Percentiles rank a stretch among this genome's conserved stretches.
These are phyloP conservation scores for Boletus subcaerulescens DNA, from an alignment of 768 basidiomycete genomes.

Conservation along the genomic window DNA sequence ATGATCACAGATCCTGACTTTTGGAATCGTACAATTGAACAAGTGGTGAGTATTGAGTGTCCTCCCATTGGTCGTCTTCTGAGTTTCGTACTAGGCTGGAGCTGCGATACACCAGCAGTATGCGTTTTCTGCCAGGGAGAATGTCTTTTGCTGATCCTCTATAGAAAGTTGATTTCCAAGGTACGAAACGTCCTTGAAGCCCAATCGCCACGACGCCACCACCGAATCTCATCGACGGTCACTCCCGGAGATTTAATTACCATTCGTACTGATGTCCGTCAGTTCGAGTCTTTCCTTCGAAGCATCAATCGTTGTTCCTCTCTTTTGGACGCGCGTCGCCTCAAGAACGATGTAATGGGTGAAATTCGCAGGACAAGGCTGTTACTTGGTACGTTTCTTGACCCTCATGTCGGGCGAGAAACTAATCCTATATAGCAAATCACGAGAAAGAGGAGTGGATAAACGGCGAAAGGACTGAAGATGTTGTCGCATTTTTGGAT, in stretches of 20 bases:
- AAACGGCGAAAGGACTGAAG: conserved; percentile 80
- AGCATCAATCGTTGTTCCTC: conserved; percentile 82
- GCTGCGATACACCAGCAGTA: conserved; percentile 69
- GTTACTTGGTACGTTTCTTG: conserved; percentile 53
- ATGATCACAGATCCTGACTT: conserved; percentile 96
- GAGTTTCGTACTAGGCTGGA: conserved; percentile 45
- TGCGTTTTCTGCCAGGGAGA: conserved; percentile 6
- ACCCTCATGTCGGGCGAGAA: background rate
- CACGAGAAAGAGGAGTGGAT: conserved; percentile 90
- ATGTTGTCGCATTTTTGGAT: conserved; percentile 82
- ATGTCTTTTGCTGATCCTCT: conserved; percentile 4
- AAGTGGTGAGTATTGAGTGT: conserved; percentile 62
- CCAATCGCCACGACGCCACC: conserved; percentile 59
- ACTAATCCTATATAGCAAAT: conserved; percentile 48
- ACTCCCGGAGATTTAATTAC: conserved; percentile 70
- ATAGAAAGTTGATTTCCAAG: conserved; percentile 80
- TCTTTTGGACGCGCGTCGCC: conserved; percentile 80
- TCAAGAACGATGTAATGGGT: conserved; percentile 91
- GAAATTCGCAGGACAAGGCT: conserved; percentile 82
- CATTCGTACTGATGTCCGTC: conserved; percentile 71
- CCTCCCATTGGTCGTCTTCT: conserved; percentile 5
- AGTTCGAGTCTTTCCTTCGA: conserved; percentile 88
- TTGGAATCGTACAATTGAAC: conserved; percentile 92
- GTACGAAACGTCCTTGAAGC: conserved; percentile 82
- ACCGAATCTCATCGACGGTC: conserved; percentile 39